These are phyloP conservation scores for Pestalotiopsis sp. DNA, from an alignment of 2,329 filamentous ascomycete species.

Conservation along the genomic window DNA sequence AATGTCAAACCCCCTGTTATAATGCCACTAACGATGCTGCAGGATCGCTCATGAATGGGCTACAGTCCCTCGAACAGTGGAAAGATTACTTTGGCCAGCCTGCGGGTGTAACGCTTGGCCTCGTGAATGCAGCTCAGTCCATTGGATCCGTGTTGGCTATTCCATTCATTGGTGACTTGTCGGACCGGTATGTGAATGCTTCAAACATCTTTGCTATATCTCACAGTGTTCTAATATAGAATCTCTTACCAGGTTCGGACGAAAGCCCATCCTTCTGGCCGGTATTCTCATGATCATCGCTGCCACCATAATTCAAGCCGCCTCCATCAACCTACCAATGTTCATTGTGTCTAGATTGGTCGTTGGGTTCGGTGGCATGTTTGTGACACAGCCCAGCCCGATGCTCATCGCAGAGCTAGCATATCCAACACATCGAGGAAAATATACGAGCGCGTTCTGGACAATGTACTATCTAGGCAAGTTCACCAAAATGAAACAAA, in stretches of 20 bases:
- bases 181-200: constrained; percentile 22
- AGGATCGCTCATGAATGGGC: constrained; percentile 40
- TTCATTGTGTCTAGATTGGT: constrained; percentile 38
- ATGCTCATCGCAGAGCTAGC: constrained; percentile 36
- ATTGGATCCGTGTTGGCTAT: constrained; percentile 35
- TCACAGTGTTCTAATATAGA: background rate
- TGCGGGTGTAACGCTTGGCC: constrained; percentile 29
- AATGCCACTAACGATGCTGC: background rate
- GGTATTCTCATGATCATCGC: constrained; percentile 37
- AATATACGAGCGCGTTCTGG: constrained; percentile 34
- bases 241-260: constrained; percentile 16
- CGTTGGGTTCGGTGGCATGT: constrained; percentile 39
- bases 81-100: constrained; percentile 32
- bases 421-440: constrained; percentile 36
- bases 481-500: no score
- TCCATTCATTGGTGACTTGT: constrained; percentile 34
- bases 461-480: constrained; percentile 36
- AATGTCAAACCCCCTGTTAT: background rate
- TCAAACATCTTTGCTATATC: background rate
- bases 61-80: constrained; percentile 40
- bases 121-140: constrained; percentile 31
- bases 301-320: constrained; percentile 37
- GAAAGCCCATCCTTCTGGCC: constrained; percentile 23
- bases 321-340: constrained; percentile 35
- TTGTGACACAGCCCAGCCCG: constrained; percentile 39